These are phyloP conservation scores for Aspergillus quadricinctus DNA, from an alignment of 2,329 filamentous ascomycete species.

Conservation along the genomic window DNA sequence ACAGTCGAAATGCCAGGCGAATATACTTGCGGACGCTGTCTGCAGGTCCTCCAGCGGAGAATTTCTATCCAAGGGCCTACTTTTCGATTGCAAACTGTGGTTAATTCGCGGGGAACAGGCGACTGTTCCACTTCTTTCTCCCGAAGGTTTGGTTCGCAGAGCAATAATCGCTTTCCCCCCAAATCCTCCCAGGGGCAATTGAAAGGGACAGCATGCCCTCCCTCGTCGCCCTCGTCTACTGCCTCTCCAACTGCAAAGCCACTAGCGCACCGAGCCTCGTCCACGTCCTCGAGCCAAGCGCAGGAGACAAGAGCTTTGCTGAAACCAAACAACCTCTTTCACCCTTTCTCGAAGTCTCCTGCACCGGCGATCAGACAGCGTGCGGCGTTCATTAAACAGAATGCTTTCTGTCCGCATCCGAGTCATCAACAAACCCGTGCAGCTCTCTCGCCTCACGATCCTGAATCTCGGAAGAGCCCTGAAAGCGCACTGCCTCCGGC, in stretches of 20 bases:
- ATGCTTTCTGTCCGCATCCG: conserved; percentile 90
- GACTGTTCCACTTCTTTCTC: conserved; percentile 21
- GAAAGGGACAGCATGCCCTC: conserved; percentile 11
- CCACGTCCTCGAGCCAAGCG: conserved; percentile 20
- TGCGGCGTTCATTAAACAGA: conserved; percentile 85
- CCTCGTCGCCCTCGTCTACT: conserved; percentile 3
- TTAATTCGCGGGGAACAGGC: conserved; percentile 21
- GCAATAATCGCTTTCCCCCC: conserved; percentile 18
- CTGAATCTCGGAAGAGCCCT: conserved; percentile 55
- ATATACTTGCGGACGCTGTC: conserved; percentile 39
- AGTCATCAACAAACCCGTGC: conserved; percentile 73
- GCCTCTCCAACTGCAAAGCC: conserved; percentile 13
- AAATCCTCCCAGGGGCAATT: conserved; percentile 15
- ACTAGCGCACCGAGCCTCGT: conserved; percentile 22
- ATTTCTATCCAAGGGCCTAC: conserved; percentile 19
- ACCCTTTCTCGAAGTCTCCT: conserved; percentile 84
- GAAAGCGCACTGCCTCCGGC: conserved; percentile 56
- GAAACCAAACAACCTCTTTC: conserved; percentile 79
- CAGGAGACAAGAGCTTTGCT: conserved; percentile 46
- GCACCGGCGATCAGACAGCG: conserved; percentile 81
- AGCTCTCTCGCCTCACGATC: conserved; percentile 60
- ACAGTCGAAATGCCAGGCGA: conserved; percentile 34
- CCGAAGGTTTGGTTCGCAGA: conserved; percentile 26
- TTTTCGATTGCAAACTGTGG: conserved; percentile 20
- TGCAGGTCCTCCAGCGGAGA: conserved; percentile 32